These are phyloP conservation scores for Sporothrix protearum DNA, from an alignment of 2,329 filamentous ascomycete genomes.

Conservation along the genomic window DNA sequence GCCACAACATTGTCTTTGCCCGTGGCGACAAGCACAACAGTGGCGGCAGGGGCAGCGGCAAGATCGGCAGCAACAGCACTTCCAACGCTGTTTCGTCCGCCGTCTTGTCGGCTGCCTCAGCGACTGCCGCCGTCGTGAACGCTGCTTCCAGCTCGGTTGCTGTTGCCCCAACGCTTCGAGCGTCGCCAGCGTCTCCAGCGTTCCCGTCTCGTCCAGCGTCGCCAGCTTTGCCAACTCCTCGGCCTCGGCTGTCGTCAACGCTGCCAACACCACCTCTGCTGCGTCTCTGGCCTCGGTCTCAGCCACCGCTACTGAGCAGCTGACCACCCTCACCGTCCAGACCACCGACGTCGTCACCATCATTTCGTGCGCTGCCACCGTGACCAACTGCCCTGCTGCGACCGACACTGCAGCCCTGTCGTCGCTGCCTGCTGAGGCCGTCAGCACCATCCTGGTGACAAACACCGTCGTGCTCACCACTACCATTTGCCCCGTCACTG, in stretches of 20 bases:
- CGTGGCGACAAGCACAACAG: conserved; percentile 28
- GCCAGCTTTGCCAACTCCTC: conserved; percentile 17
- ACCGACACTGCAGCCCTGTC: conserved; percentile 41
- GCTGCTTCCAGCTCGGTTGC: not conserved
- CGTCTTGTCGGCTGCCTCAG: not conserved
- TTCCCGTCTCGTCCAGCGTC: not conserved
- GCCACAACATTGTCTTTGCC: conserved; percentile 35
- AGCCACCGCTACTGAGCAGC: conserved; percentile 26
- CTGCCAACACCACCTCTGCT: not conserved
- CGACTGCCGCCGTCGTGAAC: not conserved
- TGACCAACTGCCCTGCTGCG: conserved; percentile 32
- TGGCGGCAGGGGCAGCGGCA: not conserved
- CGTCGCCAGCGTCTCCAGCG: not conserved
- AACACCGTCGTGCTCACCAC: conserved; percentile 40
- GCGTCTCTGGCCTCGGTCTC: not conserved
- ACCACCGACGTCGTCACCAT: conserved; percentile 41
- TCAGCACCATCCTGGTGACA: conserved; percentile 38
- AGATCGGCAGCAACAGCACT: conserved; percentile 10
- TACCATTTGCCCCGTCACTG: conserved; percentile 44
- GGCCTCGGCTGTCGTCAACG: not conserved
- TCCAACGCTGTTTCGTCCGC: not conserved
- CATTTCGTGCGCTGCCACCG: conserved; percentile 31
- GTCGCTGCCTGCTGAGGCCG: conserved; percentile 33
- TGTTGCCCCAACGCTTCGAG: not conserved
- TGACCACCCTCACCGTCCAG: conserved; percentile 41